phyloP scores from a whole-genome alignment of 345 rosid genomes.

The Acer campestre region DNA sequence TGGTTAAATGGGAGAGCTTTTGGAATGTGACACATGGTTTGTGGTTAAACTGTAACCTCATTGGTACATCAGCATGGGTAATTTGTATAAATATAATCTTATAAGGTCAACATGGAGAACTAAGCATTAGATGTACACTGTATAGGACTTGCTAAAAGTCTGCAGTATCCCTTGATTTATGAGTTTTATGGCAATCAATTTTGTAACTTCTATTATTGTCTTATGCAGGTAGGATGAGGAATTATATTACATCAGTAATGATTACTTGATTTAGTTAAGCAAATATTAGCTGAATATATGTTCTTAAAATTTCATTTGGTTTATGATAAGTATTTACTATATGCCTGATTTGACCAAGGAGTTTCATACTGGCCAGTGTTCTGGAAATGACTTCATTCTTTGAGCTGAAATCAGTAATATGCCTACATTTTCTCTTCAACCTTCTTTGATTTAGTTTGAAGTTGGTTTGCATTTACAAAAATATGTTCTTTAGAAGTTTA shows the following conservation, averaged over 20 bases:
- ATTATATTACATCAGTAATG: neutral
- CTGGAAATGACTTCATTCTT: neutral
- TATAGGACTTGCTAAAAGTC: neutral
- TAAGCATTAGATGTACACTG: neutral
- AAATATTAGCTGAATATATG: neutral
- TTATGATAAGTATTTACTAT: neutral
- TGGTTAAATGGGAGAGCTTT: neutral
- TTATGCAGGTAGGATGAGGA: neutral
- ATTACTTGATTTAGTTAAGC: neutral
- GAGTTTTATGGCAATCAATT: neutral
- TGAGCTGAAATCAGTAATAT: neutral
- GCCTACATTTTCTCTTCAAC: neutral
- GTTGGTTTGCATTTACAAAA: neutral
- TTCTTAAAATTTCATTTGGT: neutral
- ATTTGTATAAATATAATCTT: neutral
- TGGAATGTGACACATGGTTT: neutral
- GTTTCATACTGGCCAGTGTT: neutral
- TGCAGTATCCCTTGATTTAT: neutral
- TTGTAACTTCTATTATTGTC: neutral
- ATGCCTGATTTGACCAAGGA: neutral
- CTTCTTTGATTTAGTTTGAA: neutral
- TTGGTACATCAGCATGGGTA: neutral
- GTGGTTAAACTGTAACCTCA: neutral
- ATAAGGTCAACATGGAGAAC: neutral
- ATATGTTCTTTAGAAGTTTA: neutral